Evolutionary conservation across 192 early-diverging fungal genomes (phyloP).

Genomic region (Chytriomyces sp.): DNA sequence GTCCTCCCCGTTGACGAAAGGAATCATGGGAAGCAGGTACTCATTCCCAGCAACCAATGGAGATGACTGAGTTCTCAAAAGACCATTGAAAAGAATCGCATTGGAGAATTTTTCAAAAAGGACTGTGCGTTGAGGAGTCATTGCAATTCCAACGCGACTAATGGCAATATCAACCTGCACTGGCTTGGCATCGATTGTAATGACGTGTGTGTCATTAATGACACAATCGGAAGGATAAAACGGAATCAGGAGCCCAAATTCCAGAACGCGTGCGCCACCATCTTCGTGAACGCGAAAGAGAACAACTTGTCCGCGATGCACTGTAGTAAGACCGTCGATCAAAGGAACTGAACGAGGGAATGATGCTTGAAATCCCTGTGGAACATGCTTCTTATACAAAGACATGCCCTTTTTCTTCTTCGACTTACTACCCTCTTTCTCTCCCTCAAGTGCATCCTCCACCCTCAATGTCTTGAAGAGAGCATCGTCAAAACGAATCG

Average conservation of each 20-base stretch:
- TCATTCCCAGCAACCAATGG: not conserved
- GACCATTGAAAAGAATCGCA: constrained; percentile 15
- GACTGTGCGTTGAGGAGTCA: not conserved
- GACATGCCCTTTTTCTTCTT: constrained; percentile 3
- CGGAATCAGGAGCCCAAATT: constrained; percentile 20
- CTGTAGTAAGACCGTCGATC: not conserved
- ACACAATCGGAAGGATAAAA: not conserved
- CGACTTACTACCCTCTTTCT: constrained; percentile 16
- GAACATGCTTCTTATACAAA: constrained; percentile 3
- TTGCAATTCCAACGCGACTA: not conserved
- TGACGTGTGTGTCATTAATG: constrained; percentile 1
- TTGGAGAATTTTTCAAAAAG: constrained; percentile 2
- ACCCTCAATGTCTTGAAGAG: not conserved
- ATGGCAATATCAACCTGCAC: not conserved
- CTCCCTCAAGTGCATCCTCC: not conserved
- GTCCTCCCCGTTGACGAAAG: not conserved
- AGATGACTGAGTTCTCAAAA: constrained; percentile 4
- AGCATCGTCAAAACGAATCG: constrained; percentile 34
- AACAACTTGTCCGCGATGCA: constrained; percentile 11
- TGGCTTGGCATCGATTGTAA: constrained; percentile 6
- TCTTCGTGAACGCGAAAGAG: constrained; percentile 15
- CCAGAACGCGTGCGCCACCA: not conserved
- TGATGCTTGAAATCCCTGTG: not conserved
- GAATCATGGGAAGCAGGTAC: constrained; percentile 9
- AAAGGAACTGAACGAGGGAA: no score